phyloP scores from a whole-genome alignment of 1,139 yeast species.

The Chernovozyma sophiae-reginae region DNA sequence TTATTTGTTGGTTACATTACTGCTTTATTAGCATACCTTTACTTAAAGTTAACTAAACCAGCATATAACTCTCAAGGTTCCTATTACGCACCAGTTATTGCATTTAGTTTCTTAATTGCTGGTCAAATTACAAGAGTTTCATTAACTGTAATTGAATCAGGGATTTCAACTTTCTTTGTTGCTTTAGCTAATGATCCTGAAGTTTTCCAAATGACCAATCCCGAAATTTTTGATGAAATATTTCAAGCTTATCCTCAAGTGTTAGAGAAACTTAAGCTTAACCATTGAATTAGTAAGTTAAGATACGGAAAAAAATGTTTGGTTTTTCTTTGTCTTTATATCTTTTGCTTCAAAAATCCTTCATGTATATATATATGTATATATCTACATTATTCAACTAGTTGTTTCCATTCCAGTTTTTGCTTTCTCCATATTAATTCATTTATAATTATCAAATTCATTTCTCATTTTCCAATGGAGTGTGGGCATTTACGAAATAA shows the following conservation, averaged over 20 bases:
- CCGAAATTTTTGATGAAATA: conserved; percentile 69
- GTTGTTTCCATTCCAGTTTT: too few relatives aligned
- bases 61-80: conserved; percentile 61
- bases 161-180: conserved; percentile 81
- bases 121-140: conserved; percentile 74
- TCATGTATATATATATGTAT: too few relatives aligned
- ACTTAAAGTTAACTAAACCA: conserved; percentile 69
- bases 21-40: conserved; percentile 68
- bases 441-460: too few relatives aligned
- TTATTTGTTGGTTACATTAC: conserved; percentile 65
- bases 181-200: conserved; percentile 89
- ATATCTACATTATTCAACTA: neutral
- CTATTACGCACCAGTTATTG: conserved; percentile 74
- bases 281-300: conserved; percentile 25
- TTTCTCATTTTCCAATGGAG: too few relatives aligned
- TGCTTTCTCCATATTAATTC: too few relatives aligned
- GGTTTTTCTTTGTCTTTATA: too few relatives aligned
- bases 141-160: conserved; percentile 72
- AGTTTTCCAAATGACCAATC: conserved; percentile 71
- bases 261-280: conserved; percentile 45
- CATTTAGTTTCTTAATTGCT: conserved; percentile 71
- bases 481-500: too few relatives aligned
- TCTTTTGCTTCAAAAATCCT: too few relatives aligned
- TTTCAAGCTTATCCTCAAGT: conserved; percentile 76
- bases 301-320: too few relatives aligned